Base-by-base conservation (phyloP, 345 rosid species). In the Microthlaspi erraticum region DNA sequence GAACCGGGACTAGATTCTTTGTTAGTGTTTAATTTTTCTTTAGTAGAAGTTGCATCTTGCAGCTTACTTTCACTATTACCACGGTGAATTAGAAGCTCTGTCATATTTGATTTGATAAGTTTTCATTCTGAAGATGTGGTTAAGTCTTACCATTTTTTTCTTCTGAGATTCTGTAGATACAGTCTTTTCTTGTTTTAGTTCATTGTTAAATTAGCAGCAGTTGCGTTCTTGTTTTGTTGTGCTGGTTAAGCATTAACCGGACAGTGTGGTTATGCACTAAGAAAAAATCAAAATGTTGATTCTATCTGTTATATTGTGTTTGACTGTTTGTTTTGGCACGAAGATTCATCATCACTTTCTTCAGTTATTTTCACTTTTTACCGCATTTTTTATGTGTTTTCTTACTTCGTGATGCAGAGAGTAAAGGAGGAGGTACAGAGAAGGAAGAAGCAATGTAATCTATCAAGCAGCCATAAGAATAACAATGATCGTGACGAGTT, bases 341-440 rank as follows among this genome's bases (percentile, higher is more conserved):
- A 16, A 7, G 12, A 33, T 18, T 48, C 20, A 42, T 48, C 20
- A 42, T 49, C 42, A 2, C 29, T 12, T 43, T 17, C 46, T n/a
- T 59, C 3, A 2, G 5, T 10, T 52, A 23, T 12, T 23, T n/a
- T 53, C 19, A 43, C 10, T 23, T 57, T 36, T 54, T 45, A 0
- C 50, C 1, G 33, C 60, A 29, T 53, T 51, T 10, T 14, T 26
- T 13, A 12, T 60, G 72, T 62, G 2, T 46, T 74, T 17, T 39
- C 10, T 33, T 8, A 29, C 31, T 53, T 44, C 16, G 49, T 12
- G 48, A 76, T 80, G 34, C 80, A 94, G 99, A 87, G 83, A 66
- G 88, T 91, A 16, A 84, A 82, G 64, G 93, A 94, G 11, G 96
- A 89, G 79, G 81, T 91, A 67, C 80, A 84, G 60, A 79, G 70